Evolutionary conservation across 2,329 filamentous ascomycete genomes (phyloP), one percentile per base, ranked within the genome.

Genomic region (Apiospora kogelbergensis): DNA sequence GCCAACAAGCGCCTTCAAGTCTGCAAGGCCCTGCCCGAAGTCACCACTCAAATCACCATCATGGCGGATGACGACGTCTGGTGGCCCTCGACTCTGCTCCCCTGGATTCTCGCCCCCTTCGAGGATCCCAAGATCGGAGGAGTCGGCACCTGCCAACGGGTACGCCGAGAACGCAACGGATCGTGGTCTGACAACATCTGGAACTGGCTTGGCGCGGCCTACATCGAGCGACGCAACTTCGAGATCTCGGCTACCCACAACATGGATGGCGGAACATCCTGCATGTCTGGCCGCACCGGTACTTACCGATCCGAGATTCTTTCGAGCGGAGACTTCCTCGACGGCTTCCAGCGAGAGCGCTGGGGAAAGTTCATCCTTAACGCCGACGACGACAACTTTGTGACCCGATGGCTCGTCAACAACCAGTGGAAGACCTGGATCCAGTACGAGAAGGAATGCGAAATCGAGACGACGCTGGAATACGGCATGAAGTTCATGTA

Each of bases 311-410:
- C 93, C 10, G 89, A 92, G 77, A 98, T 98, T 72, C 85, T 98
- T 30, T 90, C 93, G 75, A 93, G 94, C 78, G n/a, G n/a, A 70
- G 90, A 92, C 66, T 98, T 98, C 80, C 90, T 94, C 48, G 88
- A 95, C 72, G 93, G 91, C 63, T 98, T 98, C 84, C 95, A 93
- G 73, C n/a, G 94, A 68, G 95, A 98, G 82, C 92, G 91, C 74
- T 97, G 93, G 93, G 88, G 91, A 65, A 90, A 91, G 75, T 97
- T 92, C 82, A 95, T 95, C 76, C 87, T 98, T 71, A 98, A 98
- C 77, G 94, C 95, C 30, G 95, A 98, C 80, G 95, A 98, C 80
- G 95, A 98, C 85, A 98, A 98, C 82, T 98, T 98, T 83, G 93
- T 98, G 74, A 98, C 95, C 9, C 91, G 95, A 69, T 98, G 95